A percentile compares a stretch with the other conserved stretches of the same genome.
Conservation (phyloP, 306 rosid species). For the Sesbania bispinosa region DNA sequence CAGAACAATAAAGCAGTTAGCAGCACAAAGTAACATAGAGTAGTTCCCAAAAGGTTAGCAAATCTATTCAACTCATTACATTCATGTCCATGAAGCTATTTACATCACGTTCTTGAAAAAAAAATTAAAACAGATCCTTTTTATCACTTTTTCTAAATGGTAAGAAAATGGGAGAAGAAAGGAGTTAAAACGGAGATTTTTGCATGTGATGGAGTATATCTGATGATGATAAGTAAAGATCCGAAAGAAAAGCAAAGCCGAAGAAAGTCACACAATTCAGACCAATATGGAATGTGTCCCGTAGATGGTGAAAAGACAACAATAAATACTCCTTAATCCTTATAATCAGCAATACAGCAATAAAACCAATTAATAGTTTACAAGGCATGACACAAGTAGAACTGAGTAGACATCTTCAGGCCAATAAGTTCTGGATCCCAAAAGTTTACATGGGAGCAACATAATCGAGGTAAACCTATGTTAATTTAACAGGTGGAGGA, state of each 20-base stretch:
- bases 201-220: neutral
- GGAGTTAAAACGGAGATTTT: neutral
- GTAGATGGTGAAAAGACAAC: neutral
- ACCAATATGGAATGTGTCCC: neutral
- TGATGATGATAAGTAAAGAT: neutral
- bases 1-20: neutral
- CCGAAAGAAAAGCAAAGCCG: neutral
- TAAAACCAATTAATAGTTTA: neutral
- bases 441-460: neutral
- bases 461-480: neutral
- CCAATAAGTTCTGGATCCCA: neutral
- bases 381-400: neutral
- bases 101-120: neutral
- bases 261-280: neutral
- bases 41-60: neutral
- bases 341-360: too few relatives aligned
- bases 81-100: neutral
- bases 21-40: neutral
- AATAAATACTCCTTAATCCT: neutral
- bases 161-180: neutral
- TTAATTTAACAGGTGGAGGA: neutral
- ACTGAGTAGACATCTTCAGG: neutral
- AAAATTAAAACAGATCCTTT: neutral
- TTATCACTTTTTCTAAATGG: neutral
- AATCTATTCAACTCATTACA: neutral